Evolutionary conservation across 345 rosid genomes (phyloP).

Genomic region (Melastoma malabathricum): DNA sequence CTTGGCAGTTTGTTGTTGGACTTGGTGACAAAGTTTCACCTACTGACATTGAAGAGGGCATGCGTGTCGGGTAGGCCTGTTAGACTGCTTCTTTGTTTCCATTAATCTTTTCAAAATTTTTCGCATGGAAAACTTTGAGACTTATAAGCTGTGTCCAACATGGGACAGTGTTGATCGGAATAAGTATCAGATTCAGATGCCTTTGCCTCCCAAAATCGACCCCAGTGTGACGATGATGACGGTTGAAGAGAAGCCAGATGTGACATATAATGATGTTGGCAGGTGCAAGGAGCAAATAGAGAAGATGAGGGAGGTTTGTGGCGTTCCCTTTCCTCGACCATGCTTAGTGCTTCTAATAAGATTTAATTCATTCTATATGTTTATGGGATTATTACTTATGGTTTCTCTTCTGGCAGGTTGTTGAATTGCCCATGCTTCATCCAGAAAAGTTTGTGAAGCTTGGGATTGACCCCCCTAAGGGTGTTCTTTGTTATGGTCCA

Average conservation of each 20-base stretch:
- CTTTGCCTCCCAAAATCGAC: constrained; percentile 96
- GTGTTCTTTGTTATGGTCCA: constrained; percentile 97
- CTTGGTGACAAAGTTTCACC: constrained; percentile 97
- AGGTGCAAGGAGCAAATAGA: constrained; percentile 99
- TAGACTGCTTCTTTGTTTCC: neutral
- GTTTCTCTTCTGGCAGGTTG: constrained; percentile 39
- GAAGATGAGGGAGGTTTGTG: constrained; percentile 83
- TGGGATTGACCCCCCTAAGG: constrained; percentile 98
- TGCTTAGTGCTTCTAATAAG: neutral
- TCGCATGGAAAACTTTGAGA: too few relatives aligned
- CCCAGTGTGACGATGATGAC: constrained; percentile 99
- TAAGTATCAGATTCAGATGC: constrained; percentile 95
- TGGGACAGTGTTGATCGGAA: constrained; percentile 84
- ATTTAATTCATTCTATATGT: too few relatives aligned
- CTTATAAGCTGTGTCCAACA: too few relatives aligned
- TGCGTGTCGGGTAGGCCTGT: constrained; percentile 80
- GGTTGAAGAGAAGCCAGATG: constrained; percentile 97
- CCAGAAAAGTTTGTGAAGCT: constrained; percentile 99
- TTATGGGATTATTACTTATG: neutral
- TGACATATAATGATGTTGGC: constrained; percentile 93
- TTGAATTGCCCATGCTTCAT: constrained; percentile 98
- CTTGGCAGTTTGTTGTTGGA: constrained; percentile 83
- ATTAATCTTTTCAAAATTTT: neutral
- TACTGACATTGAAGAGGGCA: constrained; percentile 96
- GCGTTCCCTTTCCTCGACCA: neutral